phyloP scores from a whole-genome alignment of 345 rosid species.

The Cochlearia excelsa region DNA sequence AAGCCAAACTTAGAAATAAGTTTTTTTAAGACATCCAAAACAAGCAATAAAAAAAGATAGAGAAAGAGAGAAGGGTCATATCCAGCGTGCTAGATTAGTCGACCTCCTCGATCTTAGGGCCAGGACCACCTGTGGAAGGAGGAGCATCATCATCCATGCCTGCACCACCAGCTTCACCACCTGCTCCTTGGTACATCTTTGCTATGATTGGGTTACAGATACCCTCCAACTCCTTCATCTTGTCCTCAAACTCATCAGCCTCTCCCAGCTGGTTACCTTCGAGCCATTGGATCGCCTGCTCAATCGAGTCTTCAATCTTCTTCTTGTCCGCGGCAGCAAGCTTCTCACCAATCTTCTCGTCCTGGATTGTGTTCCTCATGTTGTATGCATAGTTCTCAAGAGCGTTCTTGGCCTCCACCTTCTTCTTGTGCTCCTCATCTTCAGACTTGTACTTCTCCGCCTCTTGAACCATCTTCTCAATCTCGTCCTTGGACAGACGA shows the following conservation, averaged over 20 bases:
- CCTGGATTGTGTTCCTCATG: constrained; percentile 46
- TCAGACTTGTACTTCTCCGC: constrained; percentile 17
- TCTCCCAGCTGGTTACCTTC: constrained; percentile 29
- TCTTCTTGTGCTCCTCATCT: constrained; percentile 16
- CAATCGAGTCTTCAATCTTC: constrained; percentile 47
- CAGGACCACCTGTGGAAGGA: constrained; percentile 43
- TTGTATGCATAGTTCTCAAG: constrained; percentile 17
- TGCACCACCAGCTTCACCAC: constrained; percentile 20
- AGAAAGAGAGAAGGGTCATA: neutral
- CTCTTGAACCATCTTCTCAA: constrained; percentile 13
- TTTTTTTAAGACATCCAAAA: neutral
- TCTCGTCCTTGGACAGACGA: constrained; percentile 7
- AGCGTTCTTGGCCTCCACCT: constrained; percentile 9
- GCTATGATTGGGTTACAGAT: constrained; percentile 41
- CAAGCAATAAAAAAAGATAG: neutral
- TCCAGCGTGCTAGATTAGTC: constrained; percentile 6
- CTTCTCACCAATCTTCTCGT: constrained; percentile 49
- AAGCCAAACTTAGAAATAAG: neutral
- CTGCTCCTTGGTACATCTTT: constrained; percentile 59
- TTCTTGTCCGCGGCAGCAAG: constrained; percentile 46
- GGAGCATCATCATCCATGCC: constrained; percentile 30
- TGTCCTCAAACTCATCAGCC: constrained; percentile 1
- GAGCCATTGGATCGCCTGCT: constrained; percentile 51
- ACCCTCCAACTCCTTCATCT: constrained; percentile 9
- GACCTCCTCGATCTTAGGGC: constrained; percentile 48